Evolutionary conservation across 495 filamentous ascomycete species (phyloP).

Genomic region (Hypoxylon lienhwacheense): DNA sequence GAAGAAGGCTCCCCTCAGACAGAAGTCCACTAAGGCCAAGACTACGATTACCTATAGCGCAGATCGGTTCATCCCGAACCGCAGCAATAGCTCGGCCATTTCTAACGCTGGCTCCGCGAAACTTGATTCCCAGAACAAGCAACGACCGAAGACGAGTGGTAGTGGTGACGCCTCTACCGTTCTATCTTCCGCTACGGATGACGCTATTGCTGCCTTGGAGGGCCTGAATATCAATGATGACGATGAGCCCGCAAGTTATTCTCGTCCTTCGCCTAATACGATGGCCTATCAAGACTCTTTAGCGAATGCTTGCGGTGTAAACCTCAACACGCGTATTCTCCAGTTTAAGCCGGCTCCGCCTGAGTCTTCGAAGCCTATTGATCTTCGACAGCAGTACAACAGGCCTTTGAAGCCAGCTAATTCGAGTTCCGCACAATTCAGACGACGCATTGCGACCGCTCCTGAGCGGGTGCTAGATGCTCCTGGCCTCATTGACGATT

Average conservation of each 20-base stretch:
- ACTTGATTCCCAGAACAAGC: conserved; percentile 64
- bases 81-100: conserved; percentile 84
- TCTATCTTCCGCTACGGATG: conserved; percentile 72
- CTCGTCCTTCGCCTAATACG: conserved; percentile 79
- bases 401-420: conserved; percentile 82
- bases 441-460: conserved; percentile 87
- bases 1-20: conserved; percentile 62
- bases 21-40: conserved; percentile 80
- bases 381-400: conserved; percentile 97
- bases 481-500: conserved; percentile 93
- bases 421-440: conserved; percentile 75
- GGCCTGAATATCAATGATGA: conserved; percentile 66
- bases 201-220: conserved; percentile 76
- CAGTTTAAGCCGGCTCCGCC: conserved; percentile 97
- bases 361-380: conserved; percentile 96
- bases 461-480: conserved; percentile 98
- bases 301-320: conserved; percentile 89
- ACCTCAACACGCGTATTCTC: conserved; percentile 91
- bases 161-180: conserved; percentile 67
- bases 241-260: conserved; percentile 55
- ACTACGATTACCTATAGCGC: conserved; percentile 80
- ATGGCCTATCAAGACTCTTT: conserved; percentile 92
- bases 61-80: conserved; percentile 97
- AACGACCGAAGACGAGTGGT: conserved; percentile 68
- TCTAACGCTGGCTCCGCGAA: conserved; percentile 79